Evolutionary conservation across 2,329 filamentous ascomycete genomes (phyloP).

Genomic region (Pseudodiploospora longispora): DNA sequence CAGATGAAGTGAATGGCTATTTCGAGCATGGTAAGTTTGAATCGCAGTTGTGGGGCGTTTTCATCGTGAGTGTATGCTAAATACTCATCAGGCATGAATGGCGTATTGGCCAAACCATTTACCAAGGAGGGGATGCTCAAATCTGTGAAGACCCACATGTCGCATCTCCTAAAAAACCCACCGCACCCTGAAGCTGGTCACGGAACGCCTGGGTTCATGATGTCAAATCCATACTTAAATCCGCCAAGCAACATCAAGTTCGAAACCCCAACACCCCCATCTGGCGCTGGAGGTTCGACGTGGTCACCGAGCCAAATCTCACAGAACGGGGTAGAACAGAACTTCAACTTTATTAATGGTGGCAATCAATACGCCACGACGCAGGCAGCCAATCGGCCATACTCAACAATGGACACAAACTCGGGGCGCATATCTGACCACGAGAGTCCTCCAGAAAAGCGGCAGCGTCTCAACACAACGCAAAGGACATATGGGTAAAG

Average conservation of each 20-base stretch:
- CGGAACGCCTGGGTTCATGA: conserved; percentile 22
- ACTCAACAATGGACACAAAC: conserved; percentile 18
- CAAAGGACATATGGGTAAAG: conserved; percentile 33
- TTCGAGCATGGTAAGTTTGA: conserved; percentile 77
- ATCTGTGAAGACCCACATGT: conserved; percentile 81
- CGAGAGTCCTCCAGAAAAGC: conserved; percentile 43
- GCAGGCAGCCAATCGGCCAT: conserved; percentile 3
- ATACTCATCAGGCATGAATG: conserved; percentile 74
- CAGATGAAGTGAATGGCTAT: conserved; percentile 94
- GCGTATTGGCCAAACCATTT: conserved; percentile 93
- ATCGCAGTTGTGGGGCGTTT: too few relatives aligned
- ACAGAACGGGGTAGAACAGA: conserved; percentile 36
- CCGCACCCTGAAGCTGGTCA: conserved; percentile 34
- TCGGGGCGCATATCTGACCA: conserved; percentile 27
- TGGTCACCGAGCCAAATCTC: conserved; percentile 44
- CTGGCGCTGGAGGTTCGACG: conserved; percentile 38
- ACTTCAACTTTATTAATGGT: conserved; percentile 39
- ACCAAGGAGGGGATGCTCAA: conserved; percentile 79
- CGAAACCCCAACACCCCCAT: conserved; percentile 48
- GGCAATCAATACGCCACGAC: conserved; percentile 26
- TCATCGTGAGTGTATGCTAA: conserved; percentile 4
- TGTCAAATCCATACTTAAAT: conserved; percentile 26
- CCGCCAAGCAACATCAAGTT: conserved; percentile 37
- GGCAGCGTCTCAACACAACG: conserved; percentile 41
- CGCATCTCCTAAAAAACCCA: conserved; percentile 68